Evolutionary conservation across 2,329 filamentous ascomycete genomes (phyloP).

Genomic region (Fusarium concolor): DNA sequence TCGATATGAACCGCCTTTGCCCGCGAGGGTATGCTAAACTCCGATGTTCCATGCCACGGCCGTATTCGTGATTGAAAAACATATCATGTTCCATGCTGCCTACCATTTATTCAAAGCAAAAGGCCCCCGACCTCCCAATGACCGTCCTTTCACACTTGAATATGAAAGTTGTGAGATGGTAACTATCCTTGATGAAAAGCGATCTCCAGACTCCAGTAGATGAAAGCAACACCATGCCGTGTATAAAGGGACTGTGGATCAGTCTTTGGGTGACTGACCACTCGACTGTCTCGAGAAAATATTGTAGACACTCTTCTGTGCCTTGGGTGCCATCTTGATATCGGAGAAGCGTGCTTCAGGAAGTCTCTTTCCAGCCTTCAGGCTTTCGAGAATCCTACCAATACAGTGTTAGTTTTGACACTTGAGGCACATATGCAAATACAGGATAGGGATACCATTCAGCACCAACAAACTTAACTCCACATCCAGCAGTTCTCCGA

Average conservation of each 20-base stretch:
- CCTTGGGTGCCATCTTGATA: constrained; percentile 69
- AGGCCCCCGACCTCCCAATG: neutral
- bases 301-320: constrained; percentile 73
- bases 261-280: constrained; percentile 13
- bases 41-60: neutral
- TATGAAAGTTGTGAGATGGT: neutral
- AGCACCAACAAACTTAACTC: constrained; percentile 81
- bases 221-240: neutral
- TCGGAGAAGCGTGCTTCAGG: constrained; percentile 78
- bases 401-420: neutral
- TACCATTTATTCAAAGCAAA: neutral
- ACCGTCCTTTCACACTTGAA: neutral
- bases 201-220: neutral
- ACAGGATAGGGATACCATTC: constrained; percentile 70
- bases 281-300: constrained; percentile 52
- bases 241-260: neutral
- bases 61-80: neutral
- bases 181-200: neutral
- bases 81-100: neutral
- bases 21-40: constrained; percentile 1
- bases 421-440: neutral
- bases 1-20: neutral
- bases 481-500: constrained; percentile 71
- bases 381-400: constrained; percentile 81
- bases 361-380: constrained; percentile 79